Evolutionary conservation across 179 eudicot genomes (phyloP).

Genomic region (Actinidia arguta): DNA sequence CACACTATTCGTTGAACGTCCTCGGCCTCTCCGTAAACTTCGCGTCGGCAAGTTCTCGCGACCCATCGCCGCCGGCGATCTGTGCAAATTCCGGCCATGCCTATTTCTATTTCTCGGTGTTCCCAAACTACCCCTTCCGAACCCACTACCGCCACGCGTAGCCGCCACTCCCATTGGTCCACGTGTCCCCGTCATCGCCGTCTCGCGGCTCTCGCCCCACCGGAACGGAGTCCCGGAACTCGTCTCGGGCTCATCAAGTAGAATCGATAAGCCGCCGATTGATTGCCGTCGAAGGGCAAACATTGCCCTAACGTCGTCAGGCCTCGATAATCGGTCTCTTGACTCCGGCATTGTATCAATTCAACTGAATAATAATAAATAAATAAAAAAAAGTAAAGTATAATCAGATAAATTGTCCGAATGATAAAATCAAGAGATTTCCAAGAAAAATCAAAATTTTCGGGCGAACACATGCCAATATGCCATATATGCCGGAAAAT

Average conservation of each 20-base stretch:
- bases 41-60: conserved; percentile 27
- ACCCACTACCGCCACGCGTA: conserved; percentile 20
- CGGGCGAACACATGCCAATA: too few relatives aligned
- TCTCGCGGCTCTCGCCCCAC: conserved; percentile 28
- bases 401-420: too few relatives aligned
- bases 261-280: conserved; percentile 29
- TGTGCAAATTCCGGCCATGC: conserved; percentile 25
- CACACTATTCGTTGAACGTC: conserved; percentile 32
- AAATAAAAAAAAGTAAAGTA: background rate
- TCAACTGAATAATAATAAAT: too few relatives aligned
- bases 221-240: conserved; percentile 23
- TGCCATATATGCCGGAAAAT: too few relatives aligned
- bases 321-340: conserved; percentile 63
- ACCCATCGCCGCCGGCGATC: conserved; percentile 22
- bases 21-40: conserved; percentile 24
- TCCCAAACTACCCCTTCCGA: conserved; percentile 22
- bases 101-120: conserved; percentile 22
- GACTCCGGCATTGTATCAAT: conserved; percentile 52
- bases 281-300: conserved; percentile 33
- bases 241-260: conserved; percentile 39
- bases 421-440: background rate
- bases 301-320: conserved; percentile 41
- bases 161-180: conserved; percentile 14
- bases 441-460: background rate
- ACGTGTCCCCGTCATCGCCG: conserved; percentile 24